These are phyloP conservation scores for Ochromonadaceae sp. DNA, from an alignment of 352 stramenopile species.

Conservation along the genomic window DNA sequence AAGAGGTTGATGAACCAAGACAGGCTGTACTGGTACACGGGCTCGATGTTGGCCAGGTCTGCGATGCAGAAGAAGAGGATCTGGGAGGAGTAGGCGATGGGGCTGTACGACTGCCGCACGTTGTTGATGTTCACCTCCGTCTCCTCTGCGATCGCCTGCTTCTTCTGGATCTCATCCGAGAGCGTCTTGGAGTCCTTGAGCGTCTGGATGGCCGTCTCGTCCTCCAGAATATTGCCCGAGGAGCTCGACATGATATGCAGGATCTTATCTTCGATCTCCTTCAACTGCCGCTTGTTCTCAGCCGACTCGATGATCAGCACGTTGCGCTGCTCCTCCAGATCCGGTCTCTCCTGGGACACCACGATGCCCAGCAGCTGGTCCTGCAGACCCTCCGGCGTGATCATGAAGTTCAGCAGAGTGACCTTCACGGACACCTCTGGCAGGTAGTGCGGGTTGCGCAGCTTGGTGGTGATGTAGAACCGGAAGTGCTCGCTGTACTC, in stretches of 20 bases:
- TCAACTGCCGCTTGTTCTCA: slow-evolving; percentile 69
- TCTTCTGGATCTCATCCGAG: slow-evolving; percentile 76
- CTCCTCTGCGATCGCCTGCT: slow-evolving; percentile 66
- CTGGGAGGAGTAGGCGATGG: slow-evolving; percentile 66
- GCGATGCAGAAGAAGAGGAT: slow-evolving; percentile 85
- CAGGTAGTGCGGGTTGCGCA: slow-evolving; percentile 76
- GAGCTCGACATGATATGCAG: slow-evolving; percentile 71
- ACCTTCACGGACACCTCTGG: slow-evolving; percentile 71
- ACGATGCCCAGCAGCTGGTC: slow-evolving; percentile 75
- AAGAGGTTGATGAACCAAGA: slow-evolving; percentile 81
- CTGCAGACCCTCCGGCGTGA: slow-evolving; percentile 72
- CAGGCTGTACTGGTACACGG: slow-evolving; percentile 76
- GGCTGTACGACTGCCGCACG: slow-evolving; percentile 63
- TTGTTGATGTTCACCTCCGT: slow-evolving; percentile 72
- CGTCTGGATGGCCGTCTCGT: slow-evolving; percentile 74
- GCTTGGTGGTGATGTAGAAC: slow-evolving; percentile 86
- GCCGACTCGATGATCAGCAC: slow-evolving; percentile 72
- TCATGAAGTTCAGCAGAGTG: slow-evolving; percentile 86
- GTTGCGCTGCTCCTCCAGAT: slow-evolving; percentile 79
- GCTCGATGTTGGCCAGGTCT: slow-evolving; percentile 76
- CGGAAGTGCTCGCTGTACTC: slow-evolving; percentile 74
- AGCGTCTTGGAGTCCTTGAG: slow-evolving; percentile 59
- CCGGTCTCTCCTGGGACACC: slow-evolving; percentile 69
- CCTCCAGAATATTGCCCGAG: slow-evolving; percentile 78
- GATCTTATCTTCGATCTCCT: slow-evolving; percentile 80